Conservation (phyloP, 257 asterid genomes). For the Thymus quinquecostatus region DNA sequence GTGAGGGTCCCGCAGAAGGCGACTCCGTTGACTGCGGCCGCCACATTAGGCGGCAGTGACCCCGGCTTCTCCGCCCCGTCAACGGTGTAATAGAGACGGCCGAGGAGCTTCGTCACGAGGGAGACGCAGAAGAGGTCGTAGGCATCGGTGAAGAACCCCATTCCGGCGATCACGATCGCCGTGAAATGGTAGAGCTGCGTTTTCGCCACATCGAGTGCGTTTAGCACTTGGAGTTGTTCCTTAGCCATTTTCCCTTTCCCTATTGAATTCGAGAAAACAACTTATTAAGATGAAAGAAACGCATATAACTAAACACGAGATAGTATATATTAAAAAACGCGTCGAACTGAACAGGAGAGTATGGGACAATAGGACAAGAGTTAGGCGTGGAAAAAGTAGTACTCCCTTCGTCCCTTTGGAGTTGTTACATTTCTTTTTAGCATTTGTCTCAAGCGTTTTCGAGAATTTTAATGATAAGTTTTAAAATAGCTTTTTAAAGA, state of each 20-base stretch:
- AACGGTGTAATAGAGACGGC: conserved; percentile 55
- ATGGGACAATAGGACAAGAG: too few relatives aligned
- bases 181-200: conserved; percentile 73
- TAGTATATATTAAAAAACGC: too few relatives aligned
- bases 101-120: conserved; percentile 47
- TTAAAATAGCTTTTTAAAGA: too few relatives aligned
- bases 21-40: conserved; percentile 59
- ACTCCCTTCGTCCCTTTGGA: too few relatives aligned
- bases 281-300: not conserved
- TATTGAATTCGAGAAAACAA: not conserved
- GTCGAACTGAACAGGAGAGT: too few relatives aligned
- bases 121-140: conserved; percentile 63
- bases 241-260: conserved; percentile 35
- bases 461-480: too few relatives aligned
- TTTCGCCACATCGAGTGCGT: conserved; percentile 62
- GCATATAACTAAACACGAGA: too few relatives aligned
- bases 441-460: too few relatives aligned
- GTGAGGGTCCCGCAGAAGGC: conserved; percentile 67
- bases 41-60: conserved; percentile 44
- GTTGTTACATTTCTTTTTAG: too few relatives aligned
- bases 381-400: not conserved
- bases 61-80: conserved; percentile 41
- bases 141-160: conserved; percentile 77
- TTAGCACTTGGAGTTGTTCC: conserved; percentile 51
- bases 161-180: conserved; percentile 63